Evolutionary conservation across 495 filamentous ascomycete genomes (phyloP).

Genomic region (Penicillium canescens): DNA sequence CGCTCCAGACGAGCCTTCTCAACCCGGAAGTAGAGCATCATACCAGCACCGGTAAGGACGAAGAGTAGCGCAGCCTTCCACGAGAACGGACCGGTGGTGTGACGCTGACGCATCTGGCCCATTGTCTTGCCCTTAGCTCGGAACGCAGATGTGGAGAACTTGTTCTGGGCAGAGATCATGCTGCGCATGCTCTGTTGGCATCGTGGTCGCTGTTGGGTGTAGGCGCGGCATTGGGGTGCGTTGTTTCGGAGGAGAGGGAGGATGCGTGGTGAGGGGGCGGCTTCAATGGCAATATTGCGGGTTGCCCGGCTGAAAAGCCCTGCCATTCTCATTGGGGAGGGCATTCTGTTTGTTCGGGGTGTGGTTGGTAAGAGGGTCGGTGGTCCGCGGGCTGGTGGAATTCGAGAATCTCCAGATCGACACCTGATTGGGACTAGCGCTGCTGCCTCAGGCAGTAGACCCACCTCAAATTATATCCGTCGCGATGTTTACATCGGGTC

Average conservation of each 20-base stretch:
- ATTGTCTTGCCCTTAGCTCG: conserved; percentile 37
- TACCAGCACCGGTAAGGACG: conserved; percentile 69
- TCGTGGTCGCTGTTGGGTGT: conserved; percentile 29
- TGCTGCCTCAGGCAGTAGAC: conserved; percentile 13
- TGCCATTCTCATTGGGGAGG: conserved; percentile 32
- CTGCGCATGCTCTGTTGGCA: conserved; percentile 12
- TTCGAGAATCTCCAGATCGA: conserved; percentile 29
- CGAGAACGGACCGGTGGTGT: conserved; percentile 70
- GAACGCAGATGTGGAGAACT: conserved; percentile 35
- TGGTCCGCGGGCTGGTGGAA: conserved; percentile 9
- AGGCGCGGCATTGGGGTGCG: conserved; percentile 24
- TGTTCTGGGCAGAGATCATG: conserved; percentile 16
- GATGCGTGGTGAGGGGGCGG: conserved; percentile 15
- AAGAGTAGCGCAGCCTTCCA: conserved; percentile 87
- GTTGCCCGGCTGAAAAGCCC: conserved; percentile 29
- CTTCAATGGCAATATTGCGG: conserved; percentile 24
- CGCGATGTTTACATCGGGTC: too few species aligned
- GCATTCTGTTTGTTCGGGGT: conserved; percentile 23
- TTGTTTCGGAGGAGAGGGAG: conserved; percentile 22
- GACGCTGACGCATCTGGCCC: conserved; percentile 43
- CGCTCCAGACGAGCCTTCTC: conserved; percentile 89
- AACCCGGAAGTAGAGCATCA: conserved; percentile 84
- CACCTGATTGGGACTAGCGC: conserved; percentile 17
- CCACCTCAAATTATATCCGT: too few species aligned
- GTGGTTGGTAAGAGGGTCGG: conserved; percentile 8